Evolutionary conservation across 1,284 basidiomycete genomes (phyloP).

Genomic region (Naganishia cerealis): DNA sequence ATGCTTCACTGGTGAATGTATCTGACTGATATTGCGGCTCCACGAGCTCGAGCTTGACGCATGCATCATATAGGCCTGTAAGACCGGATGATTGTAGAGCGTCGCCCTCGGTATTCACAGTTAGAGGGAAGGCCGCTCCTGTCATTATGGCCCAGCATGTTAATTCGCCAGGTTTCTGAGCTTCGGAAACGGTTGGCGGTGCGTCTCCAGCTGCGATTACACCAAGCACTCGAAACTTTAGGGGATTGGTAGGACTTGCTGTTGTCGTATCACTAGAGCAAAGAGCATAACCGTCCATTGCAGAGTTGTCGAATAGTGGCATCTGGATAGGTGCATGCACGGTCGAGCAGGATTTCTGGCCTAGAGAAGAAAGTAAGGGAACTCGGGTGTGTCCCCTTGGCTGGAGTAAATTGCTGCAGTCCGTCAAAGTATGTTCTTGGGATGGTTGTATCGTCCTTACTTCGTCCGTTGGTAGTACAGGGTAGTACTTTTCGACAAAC

Average conservation of each 20-base stretch:
- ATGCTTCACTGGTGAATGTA: not conserved
- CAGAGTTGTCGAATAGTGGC: slow-evolving; percentile 32
- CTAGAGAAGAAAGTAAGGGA: slow-evolving; percentile 12
- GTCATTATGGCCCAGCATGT: slow-evolving; percentile 33
- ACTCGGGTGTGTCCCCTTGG: not conserved
- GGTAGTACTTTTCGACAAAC: slow-evolving; percentile 7
- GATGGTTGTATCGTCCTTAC: not conserved
- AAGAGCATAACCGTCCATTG: slow-evolving; percentile 33
- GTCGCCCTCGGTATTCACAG: not conserved
- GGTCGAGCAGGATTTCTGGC: slow-evolving; percentile 4
- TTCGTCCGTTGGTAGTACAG: not conserved
- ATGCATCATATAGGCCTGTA: slow-evolving; percentile 10
- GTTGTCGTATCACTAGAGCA: slow-evolving; percentile 1
- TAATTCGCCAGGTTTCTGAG: not conserved
- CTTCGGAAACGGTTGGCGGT: slow-evolving; percentile 1
- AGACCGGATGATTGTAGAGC: not conserved
- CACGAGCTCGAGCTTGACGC: slow-evolving; percentile 26
- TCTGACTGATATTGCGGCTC: not conserved
- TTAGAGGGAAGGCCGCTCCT: slow-evolving; percentile 26
- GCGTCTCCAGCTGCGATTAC: slow-evolving; percentile 31
- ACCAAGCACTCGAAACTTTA: slow-evolving; percentile 22
- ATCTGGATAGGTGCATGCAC: slow-evolving; percentile 23
- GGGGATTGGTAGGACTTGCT: slow-evolving; percentile 13
- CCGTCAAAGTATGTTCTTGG: not conserved
- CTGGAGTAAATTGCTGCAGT: not conserved